Percentiles rank a stretch among this genome's conserved stretches.
phyloP scores from a whole-genome alignment of 345 rosid species.

The Raphanus sativus region DNA sequence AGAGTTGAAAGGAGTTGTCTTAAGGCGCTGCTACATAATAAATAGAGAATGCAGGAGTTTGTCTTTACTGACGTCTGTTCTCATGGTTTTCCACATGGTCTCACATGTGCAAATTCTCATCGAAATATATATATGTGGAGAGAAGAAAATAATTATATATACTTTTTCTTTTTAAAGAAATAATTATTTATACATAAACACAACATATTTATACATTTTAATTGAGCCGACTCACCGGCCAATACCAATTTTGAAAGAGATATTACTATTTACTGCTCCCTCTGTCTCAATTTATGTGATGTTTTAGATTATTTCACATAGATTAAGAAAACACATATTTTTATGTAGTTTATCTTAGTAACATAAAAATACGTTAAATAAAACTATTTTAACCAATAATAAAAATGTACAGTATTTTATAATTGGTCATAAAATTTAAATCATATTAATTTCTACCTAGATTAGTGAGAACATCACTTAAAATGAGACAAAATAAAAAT shows the following conservation, averaged over 20 bases:
- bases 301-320: too few relatives aligned
- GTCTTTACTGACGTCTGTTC: conserved; percentile 12
- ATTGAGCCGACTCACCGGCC: conserved; percentile 38
- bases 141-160: background rate
- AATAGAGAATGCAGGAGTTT: conserved; percentile 10
- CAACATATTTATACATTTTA: background rate
- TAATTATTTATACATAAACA: background rate
- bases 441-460: too few relatives aligned
- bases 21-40: conserved; percentile 4
- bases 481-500: too few relatives aligned
- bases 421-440: too few relatives aligned
- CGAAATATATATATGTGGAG: background rate
- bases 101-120: conserved; percentile 10
- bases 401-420: too few relatives aligned
- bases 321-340: too few relatives aligned
- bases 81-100: conserved; percentile 23
- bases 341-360: too few relatives aligned
- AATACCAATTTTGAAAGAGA: conserved; percentile 18
- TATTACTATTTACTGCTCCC: background rate
- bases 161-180: background rate
- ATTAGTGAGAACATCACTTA: too few relatives aligned
- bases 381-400: too few relatives aligned
- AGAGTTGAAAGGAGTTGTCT: conserved; percentile 20
- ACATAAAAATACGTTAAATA: too few relatives aligned
- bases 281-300: too few relatives aligned